Evolutionary conservation across 768 basidiomycete genomes (phyloP).

Genomic region (Leccinum truebloodii): DNA sequence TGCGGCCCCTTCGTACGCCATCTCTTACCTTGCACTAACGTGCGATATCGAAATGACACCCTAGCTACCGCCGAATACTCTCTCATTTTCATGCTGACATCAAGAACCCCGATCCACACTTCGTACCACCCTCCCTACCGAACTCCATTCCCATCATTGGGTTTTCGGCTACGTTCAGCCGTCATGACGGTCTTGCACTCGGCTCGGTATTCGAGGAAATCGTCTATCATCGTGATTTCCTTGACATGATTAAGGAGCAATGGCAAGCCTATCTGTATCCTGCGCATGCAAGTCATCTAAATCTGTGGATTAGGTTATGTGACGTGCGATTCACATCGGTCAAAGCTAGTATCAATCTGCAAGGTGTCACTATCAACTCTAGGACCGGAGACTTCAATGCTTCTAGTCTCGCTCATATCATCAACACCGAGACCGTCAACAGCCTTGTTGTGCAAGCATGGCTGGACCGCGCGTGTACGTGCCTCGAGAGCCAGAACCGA

Average conservation of each 20-base stretch:
- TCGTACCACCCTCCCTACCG: slow-evolving; percentile 37
- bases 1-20: slow-evolving; percentile 78
- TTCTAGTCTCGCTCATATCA: slow-evolving; percentile 71
- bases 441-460: slow-evolving; percentile 78
- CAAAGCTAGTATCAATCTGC: slow-evolving; percentile 69
- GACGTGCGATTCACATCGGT: slow-evolving; percentile 86
- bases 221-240: slow-evolving; percentile 89
- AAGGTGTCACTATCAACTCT: slow-evolving; percentile 62
- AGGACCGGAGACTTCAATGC: slow-evolving; percentile 81
- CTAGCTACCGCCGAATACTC: slow-evolving; percentile 80
- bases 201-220: slow-evolving; percentile 88
- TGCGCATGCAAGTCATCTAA: background rate
- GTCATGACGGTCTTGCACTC: slow-evolving; percentile 88
- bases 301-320: slow-evolving; percentile 61
- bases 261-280: slow-evolving; percentile 51
- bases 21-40: background rate
- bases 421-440: slow-evolving; percentile 81
- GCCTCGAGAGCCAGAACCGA: background rate
- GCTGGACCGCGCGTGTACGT: slow-evolving; percentile 80
- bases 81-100: slow-evolving; percentile 77
- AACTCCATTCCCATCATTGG: slow-evolving; percentile 82
- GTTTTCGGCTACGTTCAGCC: slow-evolving; percentile 92
- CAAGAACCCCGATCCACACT: slow-evolving; percentile 48
- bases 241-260: slow-evolving; percentile 90
- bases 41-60: slow-evolving; percentile 6